A percentile compares a stretch with the other conserved stretches of the same genome.
These are phyloP conservation scores for Draba incana DNA, from an alignment of 345 rosid species.

Conservation along the genomic window DNA sequence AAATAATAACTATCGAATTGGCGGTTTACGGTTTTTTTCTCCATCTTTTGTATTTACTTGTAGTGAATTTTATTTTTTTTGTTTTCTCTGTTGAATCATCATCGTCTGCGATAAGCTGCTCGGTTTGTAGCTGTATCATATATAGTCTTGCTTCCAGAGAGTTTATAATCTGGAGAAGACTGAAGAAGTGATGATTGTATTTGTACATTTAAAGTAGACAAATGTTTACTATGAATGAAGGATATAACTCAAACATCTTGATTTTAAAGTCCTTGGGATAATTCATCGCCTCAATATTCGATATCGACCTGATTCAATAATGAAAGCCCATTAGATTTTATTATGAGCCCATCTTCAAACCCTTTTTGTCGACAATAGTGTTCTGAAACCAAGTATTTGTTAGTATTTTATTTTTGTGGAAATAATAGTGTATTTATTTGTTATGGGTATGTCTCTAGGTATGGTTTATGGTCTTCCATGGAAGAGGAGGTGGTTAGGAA, in stretches of 20 bases:
- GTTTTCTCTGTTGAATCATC: constrained; percentile 28
- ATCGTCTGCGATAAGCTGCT: constrained; percentile 27
- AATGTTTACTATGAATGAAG: constrained; percentile 15
- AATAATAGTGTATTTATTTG: too few relatives aligned
- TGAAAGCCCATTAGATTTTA: too few relatives aligned
- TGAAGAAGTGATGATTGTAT: constrained; percentile 34
- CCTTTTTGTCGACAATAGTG: too few relatives aligned
- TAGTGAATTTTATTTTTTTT: not conserved
- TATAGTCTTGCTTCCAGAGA: constrained; percentile 37
- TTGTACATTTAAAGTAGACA: constrained; percentile 31
- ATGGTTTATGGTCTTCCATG: too few relatives aligned
- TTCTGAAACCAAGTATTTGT: too few relatives aligned
- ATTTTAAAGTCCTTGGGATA: not conserved
- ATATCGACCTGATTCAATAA: not conserved
- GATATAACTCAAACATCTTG: not conserved
- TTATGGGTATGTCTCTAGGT: too few relatives aligned
- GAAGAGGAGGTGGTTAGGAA: too few relatives aligned
- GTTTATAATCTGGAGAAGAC: constrained; percentile 41
- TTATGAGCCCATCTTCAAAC: too few relatives aligned
- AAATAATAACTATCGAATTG: not conserved
- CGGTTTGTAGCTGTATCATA: constrained; percentile 8
- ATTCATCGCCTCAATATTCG: not conserved
- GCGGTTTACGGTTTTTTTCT: not conserved
- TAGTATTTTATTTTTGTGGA: too few relatives aligned
- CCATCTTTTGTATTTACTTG: constrained; percentile 18